Evolutionary conservation across 2,329 filamentous ascomycete genomes (phyloP), one percentile per base, ranked within the genome.

Genomic region (Herpotrichia juniperi): DNA sequence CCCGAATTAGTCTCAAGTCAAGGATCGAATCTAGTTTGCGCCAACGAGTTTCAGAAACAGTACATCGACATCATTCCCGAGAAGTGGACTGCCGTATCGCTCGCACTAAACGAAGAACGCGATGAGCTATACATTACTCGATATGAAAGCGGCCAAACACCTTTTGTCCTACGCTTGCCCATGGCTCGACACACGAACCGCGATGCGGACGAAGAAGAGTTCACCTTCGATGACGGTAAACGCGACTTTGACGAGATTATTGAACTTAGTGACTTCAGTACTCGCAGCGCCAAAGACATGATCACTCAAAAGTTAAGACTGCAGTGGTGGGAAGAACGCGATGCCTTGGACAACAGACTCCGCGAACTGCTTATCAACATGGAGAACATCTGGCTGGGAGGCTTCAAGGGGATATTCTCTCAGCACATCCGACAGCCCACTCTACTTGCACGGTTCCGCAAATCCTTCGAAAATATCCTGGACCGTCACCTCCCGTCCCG

Each of bases 321-420:
- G 32, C 87, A 87, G 42, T 99, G 94, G 94, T 99, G 94, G 93
- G 84, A 83, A 4, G 89, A 93, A 67, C 85, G 96, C 12, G 88
- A 94, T 72, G 83, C 83, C 2, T 80, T 99, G 14, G 94, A 99
- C 67, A 76, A 78, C 26, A 86, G 91, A 9, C 80, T 99, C 21
- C 87, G 85, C 56, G 87, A 90, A 45, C 82, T 99, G 9, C 80
- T 99, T 1, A 81, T 87, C 48, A 96, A 91, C 53, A 89, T 99
- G 32, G 93, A 99, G 73, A 88, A 90, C 55, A 87, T 94, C 19
- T 99, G 94, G 94, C 84, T 99, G 4, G 93, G 93, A 43, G 94
- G 94, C 0, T 99, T 99, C 81, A 88, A 87, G 51, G 93, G 93
- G 14, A 88, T 99, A n/a, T 93, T 99, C 67, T 93, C 91, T 1